A percentile compares a stretch with the other conserved stretches of the same genome.
These are phyloP conservation scores for Calonectria multiphialidica DNA, from an alignment of 2,329 filamentous ascomycete species.

Conservation along the genomic window DNA sequence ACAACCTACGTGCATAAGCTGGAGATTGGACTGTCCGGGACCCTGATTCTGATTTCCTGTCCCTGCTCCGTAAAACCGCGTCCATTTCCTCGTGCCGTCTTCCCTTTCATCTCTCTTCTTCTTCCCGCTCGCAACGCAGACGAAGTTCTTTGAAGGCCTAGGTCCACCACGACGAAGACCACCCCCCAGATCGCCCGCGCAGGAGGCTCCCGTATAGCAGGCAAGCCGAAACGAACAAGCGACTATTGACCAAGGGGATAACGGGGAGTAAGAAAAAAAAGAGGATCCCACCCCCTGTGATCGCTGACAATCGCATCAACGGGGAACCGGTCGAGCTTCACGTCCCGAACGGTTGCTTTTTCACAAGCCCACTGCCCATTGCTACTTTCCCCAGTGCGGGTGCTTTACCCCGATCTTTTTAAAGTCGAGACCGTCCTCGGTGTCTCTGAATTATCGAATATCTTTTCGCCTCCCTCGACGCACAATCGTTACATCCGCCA, in stretches of 20 bases:
- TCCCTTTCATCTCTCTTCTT: not conserved
- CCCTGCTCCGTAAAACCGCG: not conserved
- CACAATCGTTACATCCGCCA: constrained; percentile 14
- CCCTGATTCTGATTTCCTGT: not conserved
- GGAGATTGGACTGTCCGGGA: not conserved
- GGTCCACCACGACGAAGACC: not conserved
- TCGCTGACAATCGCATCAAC: not conserved
- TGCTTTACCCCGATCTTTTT: not conserved
- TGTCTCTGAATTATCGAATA: not conserved
- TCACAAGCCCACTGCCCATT: not conserved
- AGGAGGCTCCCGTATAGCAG: not conserved
- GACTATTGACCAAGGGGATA: not conserved
- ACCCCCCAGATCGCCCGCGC: not conserved
- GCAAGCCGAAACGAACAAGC: not conserved
- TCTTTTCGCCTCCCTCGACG: not conserved
- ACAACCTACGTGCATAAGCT: constrained; percentile 19
- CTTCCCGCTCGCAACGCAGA: not conserved
- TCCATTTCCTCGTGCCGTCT: not conserved
- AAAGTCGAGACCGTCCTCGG: not conserved
- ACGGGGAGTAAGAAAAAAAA: not conserved
- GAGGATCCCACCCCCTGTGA: not conserved
- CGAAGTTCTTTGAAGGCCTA: not conserved
- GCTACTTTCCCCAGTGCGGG: not conserved
- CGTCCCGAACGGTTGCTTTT: not conserved
- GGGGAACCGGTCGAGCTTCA: constrained; percentile 2